These are phyloP conservation scores for Baorangia bicolor DNA, from an alignment of 768 basidiomycete genomes.

Conservation along the genomic window DNA sequence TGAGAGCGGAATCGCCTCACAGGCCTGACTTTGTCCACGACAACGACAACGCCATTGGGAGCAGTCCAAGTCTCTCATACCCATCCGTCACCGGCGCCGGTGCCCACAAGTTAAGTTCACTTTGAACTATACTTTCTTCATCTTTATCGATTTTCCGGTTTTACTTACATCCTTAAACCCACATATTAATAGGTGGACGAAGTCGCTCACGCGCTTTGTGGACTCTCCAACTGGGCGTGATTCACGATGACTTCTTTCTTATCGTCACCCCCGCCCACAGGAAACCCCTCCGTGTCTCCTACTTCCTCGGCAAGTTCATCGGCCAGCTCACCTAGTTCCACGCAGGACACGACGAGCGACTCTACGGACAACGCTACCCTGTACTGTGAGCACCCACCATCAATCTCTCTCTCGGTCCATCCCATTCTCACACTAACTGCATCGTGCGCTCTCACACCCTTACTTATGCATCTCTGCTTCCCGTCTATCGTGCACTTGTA, in stretches of 20 bases:
- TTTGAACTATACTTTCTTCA: background rate
- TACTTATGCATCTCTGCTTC: background rate
- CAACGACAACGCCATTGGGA: background rate
- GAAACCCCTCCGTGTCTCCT: background rate
- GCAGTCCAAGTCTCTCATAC: background rate
- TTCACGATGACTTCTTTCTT: constrained; percentile 14
- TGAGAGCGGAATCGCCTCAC: background rate
- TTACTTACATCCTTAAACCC: background rate
- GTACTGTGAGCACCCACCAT: constrained; percentile 26
- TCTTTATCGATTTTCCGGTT: background rate
- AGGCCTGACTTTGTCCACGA: background rate
- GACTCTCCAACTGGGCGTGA: background rate
- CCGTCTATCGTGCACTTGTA: background rate
- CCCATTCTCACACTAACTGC: constrained; percentile 20
- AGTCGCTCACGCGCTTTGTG: background rate
- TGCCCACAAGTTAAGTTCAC: background rate
- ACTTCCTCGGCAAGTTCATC: background rate
- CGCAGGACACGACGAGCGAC: background rate
- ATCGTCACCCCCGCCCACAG: background rate
- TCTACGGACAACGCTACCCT: constrained; percentile 23
- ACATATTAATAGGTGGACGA: constrained; percentile 19
- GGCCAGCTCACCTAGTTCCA: background rate
- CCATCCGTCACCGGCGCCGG: background rate
- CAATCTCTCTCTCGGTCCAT: background rate
- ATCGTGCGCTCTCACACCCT: constrained; percentile 7